Conservation (phyloP, 176 grass and related monocot species). For the Oryza coarctata region DNA sequence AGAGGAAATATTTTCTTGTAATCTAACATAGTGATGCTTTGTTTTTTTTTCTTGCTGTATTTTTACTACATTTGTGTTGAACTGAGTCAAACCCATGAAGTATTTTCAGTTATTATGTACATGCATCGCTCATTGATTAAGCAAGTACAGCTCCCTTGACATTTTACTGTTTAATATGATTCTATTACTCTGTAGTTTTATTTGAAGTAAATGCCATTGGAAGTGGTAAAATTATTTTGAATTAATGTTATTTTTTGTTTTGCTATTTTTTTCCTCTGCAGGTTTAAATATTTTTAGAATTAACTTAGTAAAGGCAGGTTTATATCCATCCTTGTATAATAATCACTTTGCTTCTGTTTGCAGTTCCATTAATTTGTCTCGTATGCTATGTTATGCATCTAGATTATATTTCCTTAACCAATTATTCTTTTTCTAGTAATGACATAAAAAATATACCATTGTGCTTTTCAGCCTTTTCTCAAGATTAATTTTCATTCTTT, state of each 20-base stretch:
- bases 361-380: neutral
- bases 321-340: neutral
- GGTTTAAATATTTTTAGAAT: neutral
- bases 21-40: too few species aligned
- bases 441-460: neutral
- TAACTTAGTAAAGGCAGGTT: neutral
- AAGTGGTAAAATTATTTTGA: neutral
- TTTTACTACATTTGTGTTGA: too few species aligned
- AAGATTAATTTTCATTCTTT: neutral
- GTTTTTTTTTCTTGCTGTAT: too few species aligned
- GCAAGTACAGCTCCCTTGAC: neutral
- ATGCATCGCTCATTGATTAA: too few species aligned
- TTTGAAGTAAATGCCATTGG: neutral
- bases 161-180: neutral
- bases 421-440: neutral
- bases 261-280: neutral
- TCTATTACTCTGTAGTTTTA: neutral
- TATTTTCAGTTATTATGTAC: too few species aligned
- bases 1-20: too few species aligned
- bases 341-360: neutral
- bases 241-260: neutral
- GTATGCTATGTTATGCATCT: neutral
- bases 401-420: neutral
- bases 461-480: neutral
- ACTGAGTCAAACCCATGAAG: too few species aligned